These are phyloP conservation scores for Cadophora malorum DNA, from an alignment of 2,329 filamentous ascomycete species.

Conservation along the genomic window DNA sequence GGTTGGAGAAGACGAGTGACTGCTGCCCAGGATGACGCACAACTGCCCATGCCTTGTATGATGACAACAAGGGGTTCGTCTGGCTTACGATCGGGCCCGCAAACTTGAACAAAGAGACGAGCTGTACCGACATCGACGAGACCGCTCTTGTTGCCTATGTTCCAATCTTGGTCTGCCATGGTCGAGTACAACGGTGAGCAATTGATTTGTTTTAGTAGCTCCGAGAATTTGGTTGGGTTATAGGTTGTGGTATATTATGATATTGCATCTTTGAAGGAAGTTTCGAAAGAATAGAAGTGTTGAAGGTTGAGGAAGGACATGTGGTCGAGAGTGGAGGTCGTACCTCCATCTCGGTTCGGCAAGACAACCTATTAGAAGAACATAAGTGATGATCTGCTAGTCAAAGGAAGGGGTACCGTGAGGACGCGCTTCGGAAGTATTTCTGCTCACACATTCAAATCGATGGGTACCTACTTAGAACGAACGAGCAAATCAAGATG, in stretches of 20 bases:
- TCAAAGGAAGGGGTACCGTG: background rate
- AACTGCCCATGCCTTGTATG: slow-evolving; percentile 26
- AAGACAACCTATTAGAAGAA: background rate
- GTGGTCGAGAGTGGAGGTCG: background rate
- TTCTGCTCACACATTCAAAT: too few species aligned
- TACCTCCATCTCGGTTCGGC: background rate
- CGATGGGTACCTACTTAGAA: background rate
- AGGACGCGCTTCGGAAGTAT: background rate
- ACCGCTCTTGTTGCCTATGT: background rate
- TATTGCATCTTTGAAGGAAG: background rate
- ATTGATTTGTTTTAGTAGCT: background rate
- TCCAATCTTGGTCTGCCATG: slow-evolving; percentile 46
- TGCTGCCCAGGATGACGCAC: slow-evolving; percentile 28
- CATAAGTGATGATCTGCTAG: background rate
- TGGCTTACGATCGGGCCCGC: slow-evolving; percentile 21
- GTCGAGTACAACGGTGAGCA: background rate
- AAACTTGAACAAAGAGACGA: slow-evolving; percentile 25
- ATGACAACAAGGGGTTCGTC: slow-evolving; percentile 25
- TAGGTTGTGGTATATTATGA: background rate
- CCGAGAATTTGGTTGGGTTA: background rate
- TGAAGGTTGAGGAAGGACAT: background rate
- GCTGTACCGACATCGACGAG: slow-evolving; percentile 32
- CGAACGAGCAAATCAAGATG: background rate
- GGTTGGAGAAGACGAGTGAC: slow-evolving; percentile 22
- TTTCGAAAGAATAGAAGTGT: background rate